phyloP scores from a whole-genome alignment of 2,329 filamentous ascomycete species.

The Microsporum ferrugineum region DNA sequence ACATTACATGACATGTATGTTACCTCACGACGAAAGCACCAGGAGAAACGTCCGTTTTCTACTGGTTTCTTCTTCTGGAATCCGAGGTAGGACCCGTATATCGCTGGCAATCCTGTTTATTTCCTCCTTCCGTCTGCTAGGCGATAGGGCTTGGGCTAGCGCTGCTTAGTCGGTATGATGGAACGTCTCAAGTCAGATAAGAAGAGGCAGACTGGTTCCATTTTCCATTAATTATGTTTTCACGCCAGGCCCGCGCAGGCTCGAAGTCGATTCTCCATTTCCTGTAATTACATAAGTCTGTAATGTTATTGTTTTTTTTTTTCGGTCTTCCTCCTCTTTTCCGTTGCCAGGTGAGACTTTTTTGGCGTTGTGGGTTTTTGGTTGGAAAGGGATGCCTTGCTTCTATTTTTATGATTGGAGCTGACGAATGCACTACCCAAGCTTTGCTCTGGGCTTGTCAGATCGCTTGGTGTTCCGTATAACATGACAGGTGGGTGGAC shows the following conservation, averaged over 20 bases:
- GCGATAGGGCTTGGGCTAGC: background rate
- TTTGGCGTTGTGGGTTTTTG: background rate
- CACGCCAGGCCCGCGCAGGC: background rate
- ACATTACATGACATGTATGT: background rate
- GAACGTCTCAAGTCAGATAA: background rate
- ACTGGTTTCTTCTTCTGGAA: background rate
- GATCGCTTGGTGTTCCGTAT: background rate
- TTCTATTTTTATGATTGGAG: conserved; percentile 1
- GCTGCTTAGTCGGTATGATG: background rate
- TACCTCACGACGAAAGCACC: background rate
- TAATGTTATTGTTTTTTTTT: background rate
- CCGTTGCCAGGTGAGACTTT: background rate
- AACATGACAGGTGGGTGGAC: background rate
- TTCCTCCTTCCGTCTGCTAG: background rate
- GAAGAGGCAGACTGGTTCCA: background rate
- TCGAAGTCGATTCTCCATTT: background rate
- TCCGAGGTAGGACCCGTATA: background rate
- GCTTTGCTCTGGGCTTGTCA: background rate
- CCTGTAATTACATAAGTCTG: background rate
- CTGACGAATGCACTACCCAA: background rate
- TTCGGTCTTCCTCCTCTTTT: background rate
- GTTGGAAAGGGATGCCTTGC: background rate
- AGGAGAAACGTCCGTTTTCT: background rate
- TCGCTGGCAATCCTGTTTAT: background rate
- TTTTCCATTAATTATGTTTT: background rate